phyloP scores from a whole-genome alignment of 148 eudicot genomes.

The Rhododendron simsii region DNA sequence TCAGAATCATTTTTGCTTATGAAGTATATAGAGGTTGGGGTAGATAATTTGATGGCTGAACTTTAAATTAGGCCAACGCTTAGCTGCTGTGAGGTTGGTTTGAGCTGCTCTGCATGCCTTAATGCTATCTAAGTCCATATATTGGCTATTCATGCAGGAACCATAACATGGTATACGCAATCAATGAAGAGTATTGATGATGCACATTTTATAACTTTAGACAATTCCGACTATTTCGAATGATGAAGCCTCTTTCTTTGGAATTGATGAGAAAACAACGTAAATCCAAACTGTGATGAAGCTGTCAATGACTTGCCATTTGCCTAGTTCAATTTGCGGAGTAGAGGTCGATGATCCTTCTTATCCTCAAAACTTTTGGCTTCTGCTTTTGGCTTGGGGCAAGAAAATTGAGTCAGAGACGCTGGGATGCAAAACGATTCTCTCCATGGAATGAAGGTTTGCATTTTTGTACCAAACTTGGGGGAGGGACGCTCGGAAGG shows the following conservation, averaged over 20 bases:
- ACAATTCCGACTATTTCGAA: slow-evolving; percentile 51
- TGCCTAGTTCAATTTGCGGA: not conserved
- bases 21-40: not conserved
- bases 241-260: not conserved
- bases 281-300: not conserved
- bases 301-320: not conserved
- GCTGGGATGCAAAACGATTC: not conserved
- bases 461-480: not conserved
- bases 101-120: not conserved
- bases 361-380: not conserved
- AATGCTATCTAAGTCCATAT: slow-evolving; percentile 2
- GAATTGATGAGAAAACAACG: not conserved
- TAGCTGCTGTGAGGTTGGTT: not conserved
- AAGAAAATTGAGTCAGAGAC: not conserved
- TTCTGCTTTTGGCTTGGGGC: not conserved
- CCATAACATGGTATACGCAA: slow-evolving; percentile 40
- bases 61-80: not conserved
- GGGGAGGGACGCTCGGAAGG: not conserved
- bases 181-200: slow-evolving; percentile 34
- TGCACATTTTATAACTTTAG: slow-evolving; percentile 51
- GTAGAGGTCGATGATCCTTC: not conserved
- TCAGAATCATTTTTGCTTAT: not conserved
- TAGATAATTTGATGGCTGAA: not conserved
- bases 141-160: slow-evolving; percentile 35
- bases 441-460: not conserved